phyloP scores from a whole-genome alignment of 805 yeast genomes.

The Schizosaccharomyces osmophilus region DNA sequence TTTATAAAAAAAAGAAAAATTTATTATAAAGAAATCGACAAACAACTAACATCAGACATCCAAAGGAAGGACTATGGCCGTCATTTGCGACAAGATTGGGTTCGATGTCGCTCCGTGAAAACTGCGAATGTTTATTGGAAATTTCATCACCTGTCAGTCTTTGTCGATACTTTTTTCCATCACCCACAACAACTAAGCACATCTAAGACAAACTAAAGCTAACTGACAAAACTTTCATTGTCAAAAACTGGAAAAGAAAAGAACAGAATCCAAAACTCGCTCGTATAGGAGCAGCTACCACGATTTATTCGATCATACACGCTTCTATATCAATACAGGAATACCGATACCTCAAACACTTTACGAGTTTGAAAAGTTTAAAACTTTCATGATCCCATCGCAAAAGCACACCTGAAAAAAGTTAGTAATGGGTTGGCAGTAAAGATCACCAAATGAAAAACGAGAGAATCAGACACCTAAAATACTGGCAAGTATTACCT shows the following conservation, averaged over 20 bases:
- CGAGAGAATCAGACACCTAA: constrained; percentile 1
- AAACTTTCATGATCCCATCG: not conserved
- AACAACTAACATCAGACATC: not conserved
- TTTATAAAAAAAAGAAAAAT: not conserved
- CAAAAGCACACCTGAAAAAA: not conserved
- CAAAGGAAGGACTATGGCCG: constrained; percentile 1
- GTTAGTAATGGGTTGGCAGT: not conserved
- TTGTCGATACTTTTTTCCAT: not conserved
- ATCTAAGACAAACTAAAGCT: too few relatives aligned
- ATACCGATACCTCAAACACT: not conserved
- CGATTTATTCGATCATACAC: not conserved
- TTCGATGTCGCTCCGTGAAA: constrained; percentile 1
- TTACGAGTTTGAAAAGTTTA: not conserved
- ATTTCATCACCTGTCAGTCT: not conserved
- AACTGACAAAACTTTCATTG: too few relatives aligned
- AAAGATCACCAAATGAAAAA: not conserved
- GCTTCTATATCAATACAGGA: not conserved
- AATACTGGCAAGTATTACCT: constrained; percentile 1
- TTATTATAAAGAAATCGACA: not conserved
- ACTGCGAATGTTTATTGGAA: constrained; percentile 1
- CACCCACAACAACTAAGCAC: too few relatives aligned
- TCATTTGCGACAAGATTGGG: not conserved
- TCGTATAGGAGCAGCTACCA: not conserved
- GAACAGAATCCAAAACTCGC: not conserved
- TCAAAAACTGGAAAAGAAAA: too few relatives aligned